Evolutionary conservation across 129 eudicot species (phyloP).

Genomic region (Pulicaria dysenterica): DNA sequence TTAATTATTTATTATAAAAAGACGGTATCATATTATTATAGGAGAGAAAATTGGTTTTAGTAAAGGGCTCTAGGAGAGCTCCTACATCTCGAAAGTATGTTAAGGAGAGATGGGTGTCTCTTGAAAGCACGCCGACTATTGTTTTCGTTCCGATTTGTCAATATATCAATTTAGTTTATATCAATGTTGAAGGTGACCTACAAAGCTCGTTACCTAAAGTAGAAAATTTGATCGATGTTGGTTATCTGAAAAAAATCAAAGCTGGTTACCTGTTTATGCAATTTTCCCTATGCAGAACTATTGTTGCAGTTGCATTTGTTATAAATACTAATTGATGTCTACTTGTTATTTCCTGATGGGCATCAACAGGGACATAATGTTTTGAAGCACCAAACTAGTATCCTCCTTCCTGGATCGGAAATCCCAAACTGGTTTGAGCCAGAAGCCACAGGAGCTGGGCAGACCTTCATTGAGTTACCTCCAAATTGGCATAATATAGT

Average conservation of each 20-base stretch:
- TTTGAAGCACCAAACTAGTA: constrained; percentile 21
- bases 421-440: constrained; percentile 22
- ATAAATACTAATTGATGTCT: background rate
- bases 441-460: constrained; percentile 20
- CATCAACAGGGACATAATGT: constrained; percentile 18
- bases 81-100: too few relatives aligned
- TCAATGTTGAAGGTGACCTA: too few relatives aligned
- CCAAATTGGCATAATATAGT: constrained; percentile 9
- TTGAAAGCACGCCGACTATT: too few relatives aligned
- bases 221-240: background rate
- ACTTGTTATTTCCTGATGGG: background rate
- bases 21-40: too few relatives aligned
- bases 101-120: too few relatives aligned
- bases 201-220: too few relatives aligned
- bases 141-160: too few relatives aligned
- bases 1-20: too few relatives aligned
- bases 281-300: background rate
- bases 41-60: too few relatives aligned
- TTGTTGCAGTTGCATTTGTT: background rate
- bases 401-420: constrained; percentile 23
- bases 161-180: too few relatives aligned
- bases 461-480: constrained; percentile 13
- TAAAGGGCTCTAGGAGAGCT: too few relatives aligned
- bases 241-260: background rate
- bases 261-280: background rate